Evolutionary conservation across 140 eudicot genomes (phyloP), one percentile per base, ranked within the genome.

Genomic region (Erigeron philadelphicus): DNA sequence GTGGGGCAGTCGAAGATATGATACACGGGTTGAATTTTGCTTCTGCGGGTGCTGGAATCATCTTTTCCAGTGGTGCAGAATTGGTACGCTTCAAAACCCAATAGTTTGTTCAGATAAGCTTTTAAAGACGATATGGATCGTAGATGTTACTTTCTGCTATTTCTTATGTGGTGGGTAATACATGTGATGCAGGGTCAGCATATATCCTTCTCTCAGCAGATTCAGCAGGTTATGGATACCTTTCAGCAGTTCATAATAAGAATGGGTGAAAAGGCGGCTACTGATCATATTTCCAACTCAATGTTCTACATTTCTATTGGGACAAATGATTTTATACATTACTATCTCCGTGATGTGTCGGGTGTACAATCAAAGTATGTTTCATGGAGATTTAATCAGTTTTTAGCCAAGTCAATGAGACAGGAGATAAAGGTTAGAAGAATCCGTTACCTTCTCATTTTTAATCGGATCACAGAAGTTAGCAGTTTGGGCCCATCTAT

Each of bases 31-130:
- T 86, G 61, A 92, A 92, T 75, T 92, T 83, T 52, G 98, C 98
- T 19, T 92, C 98, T 76, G 96, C 98, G 68, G 98, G 95, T 79
- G 95, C 95, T 69, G 98, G 98, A 58, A 89, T 92, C 23, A 92
- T 92, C 58, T 89, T 88, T 82, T 79, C 95, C 11, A 92, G 98
- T 41, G 98, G 96, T 18, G 84, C 98, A 46, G 98, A 89, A 81
- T 65, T 92, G 92, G 98, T 92, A 80, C 38, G 15, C 58, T 70
- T 70, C 57, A 35, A 54, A 66, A 46, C 72, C 38, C 38, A 31
- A 31, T 31, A 31, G 4, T 31, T 31, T 31, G 38, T 31, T 31
- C 5, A 31, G 5, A 31, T 63, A 53, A 9, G 58, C 11, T 73
- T 72, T 40, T 49, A 25, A 12, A 62, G 6, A 64, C 54, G 19